phyloP scores from a whole-genome alignment of 768 basidiomycete species.

The Termitomyces sp. region DNA sequence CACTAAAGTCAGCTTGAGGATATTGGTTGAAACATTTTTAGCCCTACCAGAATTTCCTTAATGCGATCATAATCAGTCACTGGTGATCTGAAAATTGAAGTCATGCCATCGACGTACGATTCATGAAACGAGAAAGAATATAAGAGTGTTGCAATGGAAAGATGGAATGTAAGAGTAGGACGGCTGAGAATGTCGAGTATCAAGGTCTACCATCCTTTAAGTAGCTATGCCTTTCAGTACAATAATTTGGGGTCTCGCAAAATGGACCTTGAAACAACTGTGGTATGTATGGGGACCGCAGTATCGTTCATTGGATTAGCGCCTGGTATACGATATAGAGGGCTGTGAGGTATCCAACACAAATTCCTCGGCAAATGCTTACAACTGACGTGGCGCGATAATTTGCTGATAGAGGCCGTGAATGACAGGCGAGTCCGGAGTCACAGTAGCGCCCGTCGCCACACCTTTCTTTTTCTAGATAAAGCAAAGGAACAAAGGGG shows the following conservation, averaged over 20 bases:
- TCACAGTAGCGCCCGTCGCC: slow-evolving; percentile 31
- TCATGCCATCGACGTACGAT: not conserved
- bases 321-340: slow-evolving; percentile 44
- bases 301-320: slow-evolving; percentile 27
- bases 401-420: slow-evolving; percentile 40
- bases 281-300: not conserved
- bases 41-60: not conserved
- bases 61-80: not conserved
- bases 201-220: not conserved
- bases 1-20: not conserved
- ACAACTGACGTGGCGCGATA: slow-evolving; percentile 41
- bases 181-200: not conserved
- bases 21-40: not conserved
- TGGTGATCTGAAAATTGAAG: not conserved
- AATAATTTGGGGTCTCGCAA: not conserved
- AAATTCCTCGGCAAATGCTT: slow-evolving; percentile 45
- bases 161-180: not conserved
- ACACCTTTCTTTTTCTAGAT: not conserved
- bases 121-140: not conserved
- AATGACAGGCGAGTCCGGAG: slow-evolving; percentile 38
- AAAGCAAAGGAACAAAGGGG: not conserved
- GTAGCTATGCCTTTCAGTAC: not conserved
- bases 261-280: not conserved
- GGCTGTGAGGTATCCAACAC: slow-evolving; percentile 44
- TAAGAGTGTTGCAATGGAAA: not conserved